These are phyloP conservation scores for Ophiognomonia clavigignenti-juglandacearum DNA, from an alignment of 2,329 filamentous ascomycete species.

Conservation along the genomic window DNA sequence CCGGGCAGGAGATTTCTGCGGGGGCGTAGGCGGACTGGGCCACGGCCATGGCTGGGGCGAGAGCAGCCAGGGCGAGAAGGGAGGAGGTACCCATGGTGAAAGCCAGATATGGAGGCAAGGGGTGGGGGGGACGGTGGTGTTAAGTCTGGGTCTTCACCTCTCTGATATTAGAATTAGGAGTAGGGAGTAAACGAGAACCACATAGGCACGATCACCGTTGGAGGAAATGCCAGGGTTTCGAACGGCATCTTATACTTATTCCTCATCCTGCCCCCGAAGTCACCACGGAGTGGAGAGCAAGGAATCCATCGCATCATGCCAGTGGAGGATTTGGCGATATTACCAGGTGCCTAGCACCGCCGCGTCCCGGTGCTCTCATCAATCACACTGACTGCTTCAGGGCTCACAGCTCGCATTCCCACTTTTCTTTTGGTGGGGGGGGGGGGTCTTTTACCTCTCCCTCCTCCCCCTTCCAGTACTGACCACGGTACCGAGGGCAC, in stretches of 20 bases:
- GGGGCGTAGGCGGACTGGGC: slow-evolving; percentile 8
- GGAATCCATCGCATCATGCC: neutral
- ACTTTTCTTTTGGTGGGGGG: too few species aligned
- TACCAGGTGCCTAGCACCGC: neutral
- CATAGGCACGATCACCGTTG: neutral
- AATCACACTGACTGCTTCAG: neutral
- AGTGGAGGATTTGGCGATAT: neutral
- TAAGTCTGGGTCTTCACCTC: too few species aligned
- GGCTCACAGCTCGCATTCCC: neutral
- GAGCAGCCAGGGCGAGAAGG: slow-evolving; percentile 2
- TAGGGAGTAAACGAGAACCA: neutral
- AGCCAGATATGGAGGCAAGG: too few species aligned
- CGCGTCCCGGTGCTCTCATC: neutral
- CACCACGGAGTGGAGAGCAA: neutral
- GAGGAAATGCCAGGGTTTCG: neutral
- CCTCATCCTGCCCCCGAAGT: neutral
- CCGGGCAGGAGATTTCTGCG: slow-evolving; percentile 2
- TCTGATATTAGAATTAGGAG: neutral
- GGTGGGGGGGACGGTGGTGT: neutral
- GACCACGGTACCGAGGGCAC: too few species aligned
- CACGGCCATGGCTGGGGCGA: slow-evolving; percentile 4
- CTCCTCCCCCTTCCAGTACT: too few species aligned
- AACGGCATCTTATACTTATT: neutral
- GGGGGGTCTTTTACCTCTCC: too few species aligned
- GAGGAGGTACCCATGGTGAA: neutral